Percentiles rank a stretch among this genome's conserved stretches.
Conservation (phyloP, 148 eudicot genomes). For the Nepenthes mirabilis region DNA sequence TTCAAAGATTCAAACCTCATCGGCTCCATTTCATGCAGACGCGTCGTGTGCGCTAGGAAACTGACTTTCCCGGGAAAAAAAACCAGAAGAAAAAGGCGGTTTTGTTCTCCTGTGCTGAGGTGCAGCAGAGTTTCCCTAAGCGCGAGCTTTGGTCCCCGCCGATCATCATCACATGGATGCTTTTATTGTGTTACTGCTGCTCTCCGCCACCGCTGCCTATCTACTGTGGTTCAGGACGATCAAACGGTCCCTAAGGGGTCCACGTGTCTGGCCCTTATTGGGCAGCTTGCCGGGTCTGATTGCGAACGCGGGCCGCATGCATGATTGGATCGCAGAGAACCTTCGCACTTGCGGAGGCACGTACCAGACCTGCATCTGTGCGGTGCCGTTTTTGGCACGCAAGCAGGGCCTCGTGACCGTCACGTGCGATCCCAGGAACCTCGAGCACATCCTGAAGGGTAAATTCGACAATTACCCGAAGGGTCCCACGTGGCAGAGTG, state of each 20-base stretch:
- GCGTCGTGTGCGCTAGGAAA: not conserved
- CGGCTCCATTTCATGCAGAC: not conserved
- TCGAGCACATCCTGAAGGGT: slow-evolving; percentile 41
- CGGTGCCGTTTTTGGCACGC: slow-evolving; percentile 30
- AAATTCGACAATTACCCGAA: slow-evolving; percentile 59
- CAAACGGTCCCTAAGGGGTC: slow-evolving; percentile 15
- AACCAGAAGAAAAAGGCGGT: not conserved
- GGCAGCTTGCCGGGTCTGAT: slow-evolving; percentile 35
- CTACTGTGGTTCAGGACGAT: not conserved
- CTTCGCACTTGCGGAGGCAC: slow-evolving; percentile 29
- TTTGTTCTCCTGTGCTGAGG: not conserved
- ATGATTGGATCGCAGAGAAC: slow-evolving; percentile 41
- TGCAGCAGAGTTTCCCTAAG: not conserved
- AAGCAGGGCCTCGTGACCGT: slow-evolving; percentile 41
- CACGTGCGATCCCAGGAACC: slow-evolving; percentile 41
- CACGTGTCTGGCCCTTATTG: slow-evolving; percentile 27
- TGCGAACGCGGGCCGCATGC: slow-evolving; percentile 27
- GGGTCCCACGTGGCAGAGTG: slow-evolving; percentile 45
- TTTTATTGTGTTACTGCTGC: not conserved
- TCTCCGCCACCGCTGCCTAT: not conserved
- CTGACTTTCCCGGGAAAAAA: too few species aligned
- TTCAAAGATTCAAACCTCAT: not conserved
- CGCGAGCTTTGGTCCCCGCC: not conserved
- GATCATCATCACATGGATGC: not conserved
- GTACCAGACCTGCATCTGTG: slow-evolving; percentile 40